A percentile compares a stretch with the other conserved stretches of the same genome.
phyloP scores from a whole-genome alignment of 2,329 filamentous ascomycete species.

The Fusarium solani-melongenae region DNA sequence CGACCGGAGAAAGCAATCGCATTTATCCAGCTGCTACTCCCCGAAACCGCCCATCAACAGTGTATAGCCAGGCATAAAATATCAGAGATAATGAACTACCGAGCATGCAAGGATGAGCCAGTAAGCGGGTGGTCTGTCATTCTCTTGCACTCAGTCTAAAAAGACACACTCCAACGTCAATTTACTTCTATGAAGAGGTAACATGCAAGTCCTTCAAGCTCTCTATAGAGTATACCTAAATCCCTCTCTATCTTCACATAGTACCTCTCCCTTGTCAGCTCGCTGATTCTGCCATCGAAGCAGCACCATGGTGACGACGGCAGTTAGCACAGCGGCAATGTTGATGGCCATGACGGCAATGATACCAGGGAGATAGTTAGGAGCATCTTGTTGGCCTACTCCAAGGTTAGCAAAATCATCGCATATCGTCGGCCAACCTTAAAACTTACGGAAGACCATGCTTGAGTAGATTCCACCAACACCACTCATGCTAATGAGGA shows the following conservation, averaged over 20 bases:
- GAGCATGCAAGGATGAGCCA: too few relatives aligned
- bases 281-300: constrained; percentile 3
- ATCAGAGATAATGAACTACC: too few relatives aligned
- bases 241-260: constrained; percentile 7
- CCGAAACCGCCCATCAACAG: too few relatives aligned
- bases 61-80: too few relatives aligned
- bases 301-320: constrained; percentile 15
- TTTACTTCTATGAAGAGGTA: background rate
- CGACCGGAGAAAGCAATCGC: too few relatives aligned
- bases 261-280: background rate
- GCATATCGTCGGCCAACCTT: fast-evolving
- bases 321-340: constrained; percentile 9
- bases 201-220: background rate
- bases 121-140: too few relatives aligned
- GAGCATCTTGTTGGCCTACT: constrained; percentile 23
- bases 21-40: too few relatives aligned
- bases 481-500: constrained; percentile 25
- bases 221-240: constrained; percentile 22
- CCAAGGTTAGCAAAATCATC: background rate
- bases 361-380: constrained; percentile 20
- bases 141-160: too few relatives aligned
- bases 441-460: constrained; percentile 32
- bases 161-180: background rate
- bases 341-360: constrained; percentile 28
- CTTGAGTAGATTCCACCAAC: constrained; percentile 28